Evolutionary conservation across 805 yeast species (phyloP), one percentile per base, ranked within the genome.

Genomic region (Metschnikowia kunwiensis): DNA sequence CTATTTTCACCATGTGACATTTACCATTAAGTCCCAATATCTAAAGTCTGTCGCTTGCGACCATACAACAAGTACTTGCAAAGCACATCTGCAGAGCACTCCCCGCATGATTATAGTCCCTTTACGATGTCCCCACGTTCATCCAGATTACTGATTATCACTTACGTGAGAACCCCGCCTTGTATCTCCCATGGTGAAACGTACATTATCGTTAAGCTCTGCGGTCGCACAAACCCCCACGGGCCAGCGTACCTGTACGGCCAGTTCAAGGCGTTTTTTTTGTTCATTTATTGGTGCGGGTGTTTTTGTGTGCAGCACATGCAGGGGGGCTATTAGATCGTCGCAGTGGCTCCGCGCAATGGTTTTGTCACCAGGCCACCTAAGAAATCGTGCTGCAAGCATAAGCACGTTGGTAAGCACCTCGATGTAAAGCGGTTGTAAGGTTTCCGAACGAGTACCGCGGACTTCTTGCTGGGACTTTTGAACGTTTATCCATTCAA

Each of bases 301-400:
- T 14, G 8, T 8, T 6, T 7, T 13, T 7, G 9, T 5, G 24
- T 27, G 29, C 33, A 18, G 15, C 5, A 7, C 16, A 29, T 35
- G 27, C 27, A 35, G 17, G 27, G 24, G 9, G 18, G 27, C 35
- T 21, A 23, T 28, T 24, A 23, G 19, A 10, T 28, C 28, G 16
- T 27, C 31, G 38, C 40, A 27, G 26, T 18, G n/a, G 17, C 12
- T 27, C 24, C 33, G 32, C 40, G 40, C 40, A 37, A 27, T 11
- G 40, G 40, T 37, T 31, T 37, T 36, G 40, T 12, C 22, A 17
- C 40, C 32, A 5, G 5, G 40, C 27, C 15, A 24, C 24, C 30
- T 25, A 23, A 24, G 29, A 24, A 35, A 29, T 13, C 15, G 14
- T 30, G 5, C 23, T 26, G 36, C 30, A 22, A 25, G 30, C 14